Conservation (phyloP, 768 basidiomycete genomes). For the Stropharia rugosoannulata region DNA sequence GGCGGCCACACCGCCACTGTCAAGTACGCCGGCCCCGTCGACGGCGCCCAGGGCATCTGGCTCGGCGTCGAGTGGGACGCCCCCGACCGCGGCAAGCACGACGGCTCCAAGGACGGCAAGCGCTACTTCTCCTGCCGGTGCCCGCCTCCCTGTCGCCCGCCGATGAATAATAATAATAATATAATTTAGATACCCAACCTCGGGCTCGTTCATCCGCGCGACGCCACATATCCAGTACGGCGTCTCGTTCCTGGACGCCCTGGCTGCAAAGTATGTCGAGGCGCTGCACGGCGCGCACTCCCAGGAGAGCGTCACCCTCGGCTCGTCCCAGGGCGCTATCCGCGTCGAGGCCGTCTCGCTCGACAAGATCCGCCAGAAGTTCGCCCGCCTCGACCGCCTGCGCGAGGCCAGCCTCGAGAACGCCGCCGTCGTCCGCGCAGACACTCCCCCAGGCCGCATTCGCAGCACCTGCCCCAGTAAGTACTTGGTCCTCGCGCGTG, state of each 20-base stretch:
- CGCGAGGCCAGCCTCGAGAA: constrained; percentile 81
- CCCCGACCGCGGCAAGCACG: constrained; percentile 79
- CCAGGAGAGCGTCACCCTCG: constrained; percentile 67
- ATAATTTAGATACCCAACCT: constrained; percentile 52
- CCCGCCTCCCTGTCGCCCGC: neutral
- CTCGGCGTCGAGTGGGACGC: constrained; percentile 99
- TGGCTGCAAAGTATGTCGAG: constrained; percentile 79
- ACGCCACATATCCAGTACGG: constrained; percentile 61
- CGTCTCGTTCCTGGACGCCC: constrained; percentile 69
- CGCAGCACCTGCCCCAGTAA: constrained; percentile 65
- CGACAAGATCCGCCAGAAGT: constrained; percentile 72
- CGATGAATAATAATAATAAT: constrained; percentile 8
- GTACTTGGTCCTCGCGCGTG: constrained; percentile 19
- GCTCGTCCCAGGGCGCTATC: constrained; percentile 82
- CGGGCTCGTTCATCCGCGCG: constrained; percentile 83
- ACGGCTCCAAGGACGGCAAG: constrained; percentile 75
- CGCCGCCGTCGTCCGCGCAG: constrained; percentile 52
- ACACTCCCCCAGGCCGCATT: constrained; percentile 48
- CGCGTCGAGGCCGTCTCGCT: constrained; percentile 84
- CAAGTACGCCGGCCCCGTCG: constrained; percentile 64
- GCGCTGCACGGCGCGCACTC: constrained; percentile 45
- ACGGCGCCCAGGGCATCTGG: constrained; percentile 70
- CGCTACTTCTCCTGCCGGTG: constrained; percentile 83
- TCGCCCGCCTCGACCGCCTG: constrained; percentile 64
- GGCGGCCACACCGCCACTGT: constrained; percentile 65